phyloP scores from a whole-genome alignment of 2,329 filamentous ascomycete species.

The Colletotrichum sp. region DNA sequence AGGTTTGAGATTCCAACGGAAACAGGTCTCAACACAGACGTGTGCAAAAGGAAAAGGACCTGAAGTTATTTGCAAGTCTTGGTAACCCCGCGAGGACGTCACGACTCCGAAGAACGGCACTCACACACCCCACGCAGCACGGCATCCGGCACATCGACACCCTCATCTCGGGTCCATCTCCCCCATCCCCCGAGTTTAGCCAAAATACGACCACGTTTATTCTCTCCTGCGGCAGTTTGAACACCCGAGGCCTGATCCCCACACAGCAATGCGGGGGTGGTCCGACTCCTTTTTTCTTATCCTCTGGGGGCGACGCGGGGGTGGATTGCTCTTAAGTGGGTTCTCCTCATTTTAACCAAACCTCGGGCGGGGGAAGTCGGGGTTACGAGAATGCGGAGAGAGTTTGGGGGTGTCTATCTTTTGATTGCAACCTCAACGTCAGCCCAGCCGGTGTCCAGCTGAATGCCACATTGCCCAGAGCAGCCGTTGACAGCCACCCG shows the following conservation, averaged over 20 bases:
- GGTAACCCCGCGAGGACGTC: background rate
- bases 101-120: background rate
- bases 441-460: background rate
- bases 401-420: slow-evolving; percentile 1
- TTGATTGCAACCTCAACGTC: background rate
- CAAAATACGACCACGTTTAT: background rate
- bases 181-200: slow-evolving; percentile 2
- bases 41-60: background rate
- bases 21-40: background rate
- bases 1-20: background rate
- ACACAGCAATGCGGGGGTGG: background rate
- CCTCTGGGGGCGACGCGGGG: background rate
- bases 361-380: background rate
- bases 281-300: background rate
- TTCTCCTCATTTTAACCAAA: background rate
- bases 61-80: background rate
- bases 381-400: background rate
- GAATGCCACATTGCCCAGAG: background rate
- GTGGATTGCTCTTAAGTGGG: background rate
- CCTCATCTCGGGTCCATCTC: background rate
- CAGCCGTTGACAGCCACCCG: background rate
- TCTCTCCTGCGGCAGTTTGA: background rate
- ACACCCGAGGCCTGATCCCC: background rate
- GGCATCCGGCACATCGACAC: background rate
- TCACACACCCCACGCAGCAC: background rate